Evolutionary conservation across 306 rosid genomes (phyloP), one percentile per base, ranked within the genome.

Genomic region (Vicia faba): DNA sequence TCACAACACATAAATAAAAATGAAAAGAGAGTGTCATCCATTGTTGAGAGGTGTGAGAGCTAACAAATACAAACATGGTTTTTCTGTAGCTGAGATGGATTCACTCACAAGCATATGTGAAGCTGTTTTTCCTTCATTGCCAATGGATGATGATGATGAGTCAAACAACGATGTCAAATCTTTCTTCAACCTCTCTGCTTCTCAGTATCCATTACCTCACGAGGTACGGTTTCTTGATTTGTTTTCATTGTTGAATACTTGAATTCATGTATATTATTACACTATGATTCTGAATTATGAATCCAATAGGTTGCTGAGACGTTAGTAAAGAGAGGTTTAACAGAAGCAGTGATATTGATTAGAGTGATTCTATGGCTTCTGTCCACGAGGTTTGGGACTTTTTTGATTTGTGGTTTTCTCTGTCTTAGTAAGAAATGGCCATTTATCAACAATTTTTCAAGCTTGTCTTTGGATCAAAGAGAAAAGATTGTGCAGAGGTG

Each of bases 81-180:
- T 90, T 9, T 73, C 84, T 12, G 38, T 31, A 2, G 64, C 75
- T 18, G 96, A 90, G 85, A 88, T 89, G 80, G 74, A 84, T 1
- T 75, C 92, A 12, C 48, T 90, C 7, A 60, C 78, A 40, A 78
- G 88, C 78, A 55, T 90, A 58, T 90, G 97, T 72, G 96, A 93
- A 64, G 71, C 82, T 26, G 25, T 90, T 4, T 1, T 90, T 1
- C 97, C 97, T 73, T 62, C 95, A 54, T 67, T 89, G 81, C 82
- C 91, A 15, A 14, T 38, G 39, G 46, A 71, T 49, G 13, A 54
- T 25, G 18, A 54, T 25, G 18, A 55, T 55, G 19, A 11, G 8
- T 55, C 61, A 7, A 26, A 9, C 4, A 12, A 80, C 46, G 54
- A 70, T 58, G 64, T 78, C 2, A 56, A 72, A 18, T 73, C 74